A percentile compares a stretch with the other conserved stretches of the same genome.
Evolutionary conservation across 2,329 filamentous ascomycete species (phyloP).

Genomic region (Neofusicoccum cordaticola): DNA sequence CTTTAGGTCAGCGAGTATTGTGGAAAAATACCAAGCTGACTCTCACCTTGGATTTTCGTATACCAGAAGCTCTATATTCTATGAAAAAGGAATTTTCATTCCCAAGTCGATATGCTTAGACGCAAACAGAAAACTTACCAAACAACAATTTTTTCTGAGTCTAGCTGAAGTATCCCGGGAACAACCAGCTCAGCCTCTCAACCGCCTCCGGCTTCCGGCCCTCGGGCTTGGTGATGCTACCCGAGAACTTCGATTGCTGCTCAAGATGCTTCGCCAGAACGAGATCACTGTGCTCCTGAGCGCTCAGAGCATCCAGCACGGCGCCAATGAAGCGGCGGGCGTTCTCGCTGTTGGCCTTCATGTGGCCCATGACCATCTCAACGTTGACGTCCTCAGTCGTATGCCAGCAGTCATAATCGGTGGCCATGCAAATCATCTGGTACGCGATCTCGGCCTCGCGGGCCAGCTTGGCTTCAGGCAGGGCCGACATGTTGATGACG

Average conservation of each 20-base stretch:
- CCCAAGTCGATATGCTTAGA: background rate
- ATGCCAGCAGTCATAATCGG: slow-evolving; percentile 99
- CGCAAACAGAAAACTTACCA: background rate
- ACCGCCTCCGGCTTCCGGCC: slow-evolving; percentile 71
- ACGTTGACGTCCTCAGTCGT: slow-evolving; percentile 77
- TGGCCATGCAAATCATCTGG: slow-evolving; percentile 99
- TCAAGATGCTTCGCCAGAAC: slow-evolving; percentile 79
- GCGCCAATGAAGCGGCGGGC: slow-evolving; percentile 80
- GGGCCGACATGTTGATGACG: slow-evolving; percentile 96
- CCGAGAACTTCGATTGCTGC: slow-evolving; percentile 71
- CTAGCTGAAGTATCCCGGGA: slow-evolving; percentile 68
- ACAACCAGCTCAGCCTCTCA: slow-evolving; percentile 81
- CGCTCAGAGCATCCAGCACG: slow-evolving; percentile 80
- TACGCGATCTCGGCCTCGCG: slow-evolving; percentile 95
- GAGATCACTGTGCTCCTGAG: slow-evolving; percentile 71
- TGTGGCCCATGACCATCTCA: slow-evolving; percentile 94
- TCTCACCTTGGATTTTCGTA: background rate
- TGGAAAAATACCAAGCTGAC: background rate
- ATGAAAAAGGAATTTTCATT: background rate
- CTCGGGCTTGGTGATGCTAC: slow-evolving; percentile 77
- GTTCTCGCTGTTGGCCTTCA: slow-evolving; percentile 89
- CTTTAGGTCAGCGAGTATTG: background rate
- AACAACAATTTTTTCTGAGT: background rate
- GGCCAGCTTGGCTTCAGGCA: slow-evolving; percentile 94
- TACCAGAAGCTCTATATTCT: background rate